phyloP scores from a whole-genome alignment of 73 alveolate species.

The Tetrahymena elliotti region DNA sequence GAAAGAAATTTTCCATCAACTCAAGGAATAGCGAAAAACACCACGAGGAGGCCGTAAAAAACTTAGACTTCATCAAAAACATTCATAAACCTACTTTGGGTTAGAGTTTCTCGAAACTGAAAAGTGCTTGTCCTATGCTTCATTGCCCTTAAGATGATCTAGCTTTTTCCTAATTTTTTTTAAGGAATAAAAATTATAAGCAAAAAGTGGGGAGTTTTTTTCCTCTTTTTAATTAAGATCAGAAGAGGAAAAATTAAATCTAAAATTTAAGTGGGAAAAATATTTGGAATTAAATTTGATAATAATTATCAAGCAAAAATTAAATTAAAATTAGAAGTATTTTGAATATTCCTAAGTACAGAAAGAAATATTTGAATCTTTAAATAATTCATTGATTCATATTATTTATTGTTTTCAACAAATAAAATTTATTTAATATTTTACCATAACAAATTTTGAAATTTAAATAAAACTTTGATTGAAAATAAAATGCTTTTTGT shows the following conservation, averaged over 20 bases:
- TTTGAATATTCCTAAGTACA: no score
- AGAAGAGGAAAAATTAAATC: neutral
- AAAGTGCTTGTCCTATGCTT: constrained; percentile 1
- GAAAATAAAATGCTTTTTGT: no score
- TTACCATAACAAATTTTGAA: no score
- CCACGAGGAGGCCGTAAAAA: neutral
- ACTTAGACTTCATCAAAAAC: neutral
- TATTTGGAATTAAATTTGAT: neutral
- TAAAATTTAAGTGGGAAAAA: neutral
- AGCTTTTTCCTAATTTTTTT: neutral
- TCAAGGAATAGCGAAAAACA: neutral
- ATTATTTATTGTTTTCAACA: no score
- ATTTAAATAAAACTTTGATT: no score
- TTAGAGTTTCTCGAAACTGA: neutral
- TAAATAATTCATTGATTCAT: neutral
- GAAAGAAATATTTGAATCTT: no score
- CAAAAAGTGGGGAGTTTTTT: neutral
- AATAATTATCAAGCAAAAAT: neutral
- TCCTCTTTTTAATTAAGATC: neutral
- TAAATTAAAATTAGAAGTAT: neutral
- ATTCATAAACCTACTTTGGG: neutral
- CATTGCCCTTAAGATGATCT: neutral
- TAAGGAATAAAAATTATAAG: neutral
- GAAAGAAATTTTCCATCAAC: neutral
- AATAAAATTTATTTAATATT: no score